These are phyloP conservation scores for Dalechampia spathulata DNA, from an alignment of 441 rosid species.

Conservation along the genomic window DNA sequence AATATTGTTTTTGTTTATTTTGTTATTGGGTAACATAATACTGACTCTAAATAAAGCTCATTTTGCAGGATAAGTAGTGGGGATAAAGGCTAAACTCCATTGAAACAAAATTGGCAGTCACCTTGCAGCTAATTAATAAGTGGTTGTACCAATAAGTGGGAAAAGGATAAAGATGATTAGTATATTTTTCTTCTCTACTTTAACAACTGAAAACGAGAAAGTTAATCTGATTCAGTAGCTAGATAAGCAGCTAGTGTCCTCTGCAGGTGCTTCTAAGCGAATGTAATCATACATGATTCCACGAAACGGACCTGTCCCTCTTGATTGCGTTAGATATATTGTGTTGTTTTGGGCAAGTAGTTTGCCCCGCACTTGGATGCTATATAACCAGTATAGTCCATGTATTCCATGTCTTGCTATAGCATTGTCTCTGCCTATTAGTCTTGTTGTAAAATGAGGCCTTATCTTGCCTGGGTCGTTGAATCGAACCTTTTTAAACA, in stretches of 20 bases:
- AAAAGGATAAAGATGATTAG: no score
- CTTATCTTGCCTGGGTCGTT: slow-evolving; percentile 29
- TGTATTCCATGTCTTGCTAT: slow-evolving; percentile 89
- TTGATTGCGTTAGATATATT: slow-evolving; percentile 60
- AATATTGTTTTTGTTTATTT: no score
- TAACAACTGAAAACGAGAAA: no score
- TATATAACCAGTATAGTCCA: slow-evolving; percentile 68
- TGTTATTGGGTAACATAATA: no score
- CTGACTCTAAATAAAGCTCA: no score
- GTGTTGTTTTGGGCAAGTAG: slow-evolving; percentile 37
- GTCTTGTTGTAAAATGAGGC: slow-evolving; percentile 47
- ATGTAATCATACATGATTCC: slow-evolving; percentile 54
- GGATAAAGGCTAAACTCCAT: no score
- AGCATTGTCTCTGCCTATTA: slow-evolving; percentile 73
- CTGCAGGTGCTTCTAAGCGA: slow-evolving; percentile 40
- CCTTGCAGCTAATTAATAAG: no score
- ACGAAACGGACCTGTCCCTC: slow-evolving; percentile 35
- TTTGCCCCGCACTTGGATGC: slow-evolving; percentile 37
- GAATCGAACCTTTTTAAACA: slow-evolving; percentile 33
- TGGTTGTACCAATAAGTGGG: no score
- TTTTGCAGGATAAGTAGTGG: no score
- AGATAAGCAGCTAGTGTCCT: not conserved
- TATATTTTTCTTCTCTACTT: not conserved
- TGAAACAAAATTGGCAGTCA: no score
- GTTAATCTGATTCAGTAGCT: not conserved